Evolutionary conservation across 225 moss, liverwort and hornwort genomes (phyloP), one percentile per base, ranked within the genome.

Genomic region (Physcomitrium patens): DNA sequence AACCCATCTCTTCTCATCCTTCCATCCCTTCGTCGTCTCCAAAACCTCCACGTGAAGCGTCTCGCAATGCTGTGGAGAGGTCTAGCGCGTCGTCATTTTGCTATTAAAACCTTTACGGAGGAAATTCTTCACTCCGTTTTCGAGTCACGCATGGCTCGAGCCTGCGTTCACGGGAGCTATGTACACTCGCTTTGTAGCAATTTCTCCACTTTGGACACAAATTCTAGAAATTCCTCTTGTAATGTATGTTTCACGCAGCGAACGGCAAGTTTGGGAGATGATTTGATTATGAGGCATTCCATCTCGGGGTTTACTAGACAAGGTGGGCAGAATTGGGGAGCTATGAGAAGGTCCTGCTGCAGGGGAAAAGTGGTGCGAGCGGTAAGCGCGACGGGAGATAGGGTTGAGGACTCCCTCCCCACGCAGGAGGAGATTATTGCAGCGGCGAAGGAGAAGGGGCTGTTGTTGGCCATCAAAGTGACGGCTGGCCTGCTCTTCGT

Each of bases 401-500:
- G 78, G 26, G 23, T 78, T 10, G 86, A 83, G 26, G 77, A 86
- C 14, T 70, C 66, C 1, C 83, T 97, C 1, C 97, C 95, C 9
- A 90, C 91, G 6, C 91, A 93, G 86, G 85, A 85, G 70, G 95
- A 93, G 1, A 99, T 99, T 26, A 60, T 93, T 13, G 86, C 83
- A 19, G 75, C 82, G 15, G 97, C 97, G 48, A 70, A 68, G 19
- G 89, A 89, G 80, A 80, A 72, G 57, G 99, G 93, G 10, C 17
- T 95, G 20, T 62, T 78, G 70, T 77, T 99, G 37, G 84, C 84
- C 71, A 68, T 90, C 68, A 89, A 76, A 67, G 51, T 83, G 13
- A 81, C 89, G 12, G 31, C 31, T 37, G 93, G 99, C 2, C 95
- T 90, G 12, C 60, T 91, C 68, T 95, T 99, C 75, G 70, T 82